Evolutionary conservation across 106 monocot species (phyloP), one percentile per base, ranked within the genome.

Genomic region (Cymbidium sinense): DNA sequence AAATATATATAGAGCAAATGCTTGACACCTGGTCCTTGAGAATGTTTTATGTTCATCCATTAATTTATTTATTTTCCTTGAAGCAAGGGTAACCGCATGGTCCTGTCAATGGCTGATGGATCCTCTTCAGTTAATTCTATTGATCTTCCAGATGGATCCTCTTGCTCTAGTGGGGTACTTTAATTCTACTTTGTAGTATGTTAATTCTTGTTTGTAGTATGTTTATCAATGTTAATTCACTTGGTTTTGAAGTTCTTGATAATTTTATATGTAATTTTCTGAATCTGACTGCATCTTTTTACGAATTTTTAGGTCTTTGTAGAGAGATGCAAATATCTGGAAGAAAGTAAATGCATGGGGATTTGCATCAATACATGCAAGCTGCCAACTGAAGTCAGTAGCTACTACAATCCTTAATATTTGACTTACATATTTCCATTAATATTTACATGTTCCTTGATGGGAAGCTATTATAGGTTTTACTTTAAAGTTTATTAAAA

Each of bases 21-120:
- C 47, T 47, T 47, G 17, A 47, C 2, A 15, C 15, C 15, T 47
- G 47, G 47, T 15, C 15, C 1, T 15, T 47, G 13, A 47, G 44
- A 44, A 2, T 47, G 17, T 47, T 47, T 47, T 47, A 47, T 47
- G 47, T 47, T 47, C 47, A 47, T 15, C 47, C 15, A 47, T 47
- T 47, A 4, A 39, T 39, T 39, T 39, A 39, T 39, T 39, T 39
- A 0, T 47, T 47, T 47, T 47, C 13, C 82, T 17, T 86, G 78
- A 80, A 98, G 96, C 96, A 82, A 88, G 94, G 88, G 96, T 88
- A 78, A 98, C 96, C 44, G 90, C 88, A 28, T 55, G 90, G 39
- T 98, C 90, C 78, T 98, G 96, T 77, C 88, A 98, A 79, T 98
- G 96, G 96, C 78, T 98, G 55, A 98, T 98, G 96, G 96, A 94